phyloP scores from a whole-genome alignment of 2,329 filamentous ascomycete genomes.

The Fusarium siculi region DNA sequence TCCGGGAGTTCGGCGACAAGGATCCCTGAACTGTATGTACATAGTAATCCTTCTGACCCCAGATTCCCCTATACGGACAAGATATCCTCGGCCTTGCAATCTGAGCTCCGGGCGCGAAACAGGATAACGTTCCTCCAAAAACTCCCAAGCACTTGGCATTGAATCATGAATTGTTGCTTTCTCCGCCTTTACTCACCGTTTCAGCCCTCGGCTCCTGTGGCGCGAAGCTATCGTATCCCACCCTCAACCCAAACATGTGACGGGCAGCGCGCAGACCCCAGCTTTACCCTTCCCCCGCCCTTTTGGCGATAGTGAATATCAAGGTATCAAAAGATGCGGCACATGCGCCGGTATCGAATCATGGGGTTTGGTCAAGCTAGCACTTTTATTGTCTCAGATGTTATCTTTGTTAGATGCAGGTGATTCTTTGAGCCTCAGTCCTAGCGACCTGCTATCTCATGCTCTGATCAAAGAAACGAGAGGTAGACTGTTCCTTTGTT shows the following conservation, averaged over 20 bases:
- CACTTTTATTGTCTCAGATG: constrained; percentile 20
- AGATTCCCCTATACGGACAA: constrained; percentile 21
- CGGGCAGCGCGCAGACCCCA: background rate
- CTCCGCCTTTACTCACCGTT: constrained; percentile 4
- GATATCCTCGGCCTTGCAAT: constrained; percentile 23
- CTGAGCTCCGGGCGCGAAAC: constrained; percentile 1
- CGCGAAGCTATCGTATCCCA: constrained; percentile 5
- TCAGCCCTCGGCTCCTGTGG: constrained; percentile 18
- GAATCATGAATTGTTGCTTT: constrained; percentile 1
- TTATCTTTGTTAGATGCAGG: constrained; percentile 25
- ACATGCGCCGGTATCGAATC: constrained; percentile 32
- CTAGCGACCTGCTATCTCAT: background rate
- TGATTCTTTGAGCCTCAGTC: constrained; percentile 23
- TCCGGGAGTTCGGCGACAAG: constrained; percentile 10
- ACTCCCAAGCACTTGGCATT: background rate
- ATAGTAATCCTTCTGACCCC: constrained; percentile 20
- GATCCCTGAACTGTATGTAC: background rate
- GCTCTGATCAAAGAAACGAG: background rate
- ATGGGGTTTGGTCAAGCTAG: constrained; percentile 32
- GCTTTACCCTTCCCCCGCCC: background rate
- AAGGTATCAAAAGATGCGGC: constrained; percentile 12
- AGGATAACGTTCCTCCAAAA: background rate
- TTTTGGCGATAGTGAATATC: background rate
- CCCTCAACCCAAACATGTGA: background rate
- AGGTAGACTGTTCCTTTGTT: background rate